Evolutionary conservation across 2,329 filamentous ascomycete genomes (phyloP).

Genomic region (Botrytis galanthina): DNA sequence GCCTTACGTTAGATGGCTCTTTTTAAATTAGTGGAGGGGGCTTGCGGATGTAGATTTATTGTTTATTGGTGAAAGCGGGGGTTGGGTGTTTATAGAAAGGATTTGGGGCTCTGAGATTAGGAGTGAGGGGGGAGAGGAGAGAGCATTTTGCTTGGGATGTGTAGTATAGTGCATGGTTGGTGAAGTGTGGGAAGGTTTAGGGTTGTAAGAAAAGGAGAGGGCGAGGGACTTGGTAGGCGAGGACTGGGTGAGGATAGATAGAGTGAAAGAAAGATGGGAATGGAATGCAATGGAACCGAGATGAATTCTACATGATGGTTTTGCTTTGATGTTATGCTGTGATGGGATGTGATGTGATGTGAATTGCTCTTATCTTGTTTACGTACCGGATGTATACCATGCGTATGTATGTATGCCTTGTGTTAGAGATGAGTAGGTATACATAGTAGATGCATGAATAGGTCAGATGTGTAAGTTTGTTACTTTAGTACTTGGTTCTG

Average conservation of each 20-base stretch:
- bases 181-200: too few relatives aligned
- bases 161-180: background rate
- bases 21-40: background rate
- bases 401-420: background rate
- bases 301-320: background rate
- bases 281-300: background rate
- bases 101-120: background rate
- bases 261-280: background rate
- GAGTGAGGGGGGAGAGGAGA: background rate
- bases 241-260: background rate
- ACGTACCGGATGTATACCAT: accelerated
- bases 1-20: conserved; percentile 5
- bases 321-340: background rate
- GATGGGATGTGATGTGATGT: background rate
- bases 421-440: background rate
- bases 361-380: background rate
- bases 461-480: too few relatives aligned
- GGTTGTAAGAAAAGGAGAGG: background rate
- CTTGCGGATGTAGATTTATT: background rate
- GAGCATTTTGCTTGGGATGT: background rate
- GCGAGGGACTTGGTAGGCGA: background rate
- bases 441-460: too few relatives aligned
- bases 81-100: background rate
- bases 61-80: background rate
- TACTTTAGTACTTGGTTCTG: too few relatives aligned